phyloP scores from a whole-genome alignment of 331 rosid species.

The Arachis monticola region DNA sequence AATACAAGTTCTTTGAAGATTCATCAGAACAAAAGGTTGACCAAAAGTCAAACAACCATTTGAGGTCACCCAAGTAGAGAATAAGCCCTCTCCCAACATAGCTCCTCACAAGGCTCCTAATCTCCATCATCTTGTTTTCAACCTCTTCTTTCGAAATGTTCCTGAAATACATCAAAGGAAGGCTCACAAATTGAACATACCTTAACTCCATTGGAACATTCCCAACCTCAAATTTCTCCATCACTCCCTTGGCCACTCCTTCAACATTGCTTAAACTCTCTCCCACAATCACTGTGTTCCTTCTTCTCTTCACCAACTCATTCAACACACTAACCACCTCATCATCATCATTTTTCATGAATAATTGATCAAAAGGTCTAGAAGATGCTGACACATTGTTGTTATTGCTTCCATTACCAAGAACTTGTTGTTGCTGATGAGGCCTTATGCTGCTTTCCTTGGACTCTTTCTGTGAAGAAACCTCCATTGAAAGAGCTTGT shows the following conservation, averaged over 20 bases:
- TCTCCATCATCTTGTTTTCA: slow-evolving; percentile 68
- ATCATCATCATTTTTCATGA: slow-evolving; percentile 46
- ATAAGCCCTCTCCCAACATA: slow-evolving; percentile 72
- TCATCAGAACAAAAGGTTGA: slow-evolving; percentile 47
- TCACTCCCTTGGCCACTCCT: slow-evolving; percentile 63
- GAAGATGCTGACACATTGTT: slow-evolving; percentile 39
- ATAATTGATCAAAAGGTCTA: slow-evolving; percentile 39
- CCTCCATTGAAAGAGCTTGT: slow-evolving; percentile 67
- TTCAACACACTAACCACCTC: slow-evolving; percentile 61
- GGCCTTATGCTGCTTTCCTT: slow-evolving; percentile 51
- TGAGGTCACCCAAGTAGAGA: slow-evolving; percentile 78
- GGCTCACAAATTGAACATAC: slow-evolving; percentile 62
- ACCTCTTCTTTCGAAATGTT: slow-evolving; percentile 63
- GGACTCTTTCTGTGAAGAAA: slow-evolving; percentile 54
- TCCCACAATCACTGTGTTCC: slow-evolving; percentile 70
- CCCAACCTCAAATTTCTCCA: slow-evolving; percentile 68
- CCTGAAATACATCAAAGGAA: slow-evolving; percentile 70
- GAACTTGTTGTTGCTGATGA: slow-evolving; percentile 20
- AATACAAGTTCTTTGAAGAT: slow-evolving; percentile 41
- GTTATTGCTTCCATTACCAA: slow-evolving; percentile 20
- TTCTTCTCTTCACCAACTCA: slow-evolving; percentile 60
- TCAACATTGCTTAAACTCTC: slow-evolving; percentile 62
- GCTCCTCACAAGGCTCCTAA: slow-evolving; percentile 68
- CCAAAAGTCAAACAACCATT: slow-evolving; percentile 84
- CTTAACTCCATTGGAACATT: slow-evolving; percentile 55